Conservation (phyloP, 1,284 basidiomycete species). For the Austroboletus novae-zelandiae region DNA sequence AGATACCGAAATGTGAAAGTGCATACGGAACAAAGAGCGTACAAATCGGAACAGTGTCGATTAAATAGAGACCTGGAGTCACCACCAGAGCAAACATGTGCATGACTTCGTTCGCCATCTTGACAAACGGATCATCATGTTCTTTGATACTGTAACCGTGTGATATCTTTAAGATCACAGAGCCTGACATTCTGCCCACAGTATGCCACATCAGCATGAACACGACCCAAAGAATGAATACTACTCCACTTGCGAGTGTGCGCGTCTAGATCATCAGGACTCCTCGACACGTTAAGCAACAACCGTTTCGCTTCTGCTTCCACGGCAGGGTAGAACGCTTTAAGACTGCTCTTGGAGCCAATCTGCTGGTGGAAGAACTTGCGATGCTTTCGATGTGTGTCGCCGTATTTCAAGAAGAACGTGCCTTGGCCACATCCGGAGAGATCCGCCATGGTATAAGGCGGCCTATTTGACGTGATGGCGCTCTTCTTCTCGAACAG, state of each 20-base stretch:
- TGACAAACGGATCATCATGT: not conserved
- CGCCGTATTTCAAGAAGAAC: conserved; percentile 22
- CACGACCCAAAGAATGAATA: too few relatives aligned
- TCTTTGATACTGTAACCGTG: conserved; percentile 6
- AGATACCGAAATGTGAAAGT: not conserved
- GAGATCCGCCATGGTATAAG: conserved; percentile 20
- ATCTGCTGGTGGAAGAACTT: conserved; percentile 21
- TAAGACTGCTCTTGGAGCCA: conserved; percentile 15
- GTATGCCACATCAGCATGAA: not conserved
- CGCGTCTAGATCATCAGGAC: too few relatives aligned
- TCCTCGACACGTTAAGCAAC: conserved; percentile 14
- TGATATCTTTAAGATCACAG: conserved; percentile 15
- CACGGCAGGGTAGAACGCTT: conserved; percentile 8
- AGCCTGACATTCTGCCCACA: conserved; percentile 1
- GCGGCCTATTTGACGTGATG: conserved; percentile 18
- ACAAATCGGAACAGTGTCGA: conserved; percentile 22
- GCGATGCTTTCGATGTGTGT: conserved; percentile 15
- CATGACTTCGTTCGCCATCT: conserved; percentile 18
- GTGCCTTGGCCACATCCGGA: conserved; percentile 23
- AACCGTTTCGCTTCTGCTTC: conserved; percentile 6
- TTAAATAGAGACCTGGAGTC: conserved; percentile 10
- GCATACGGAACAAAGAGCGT: conserved; percentile 19
- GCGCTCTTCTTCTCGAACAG: conserved; percentile 24
- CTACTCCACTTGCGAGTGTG: too few relatives aligned
- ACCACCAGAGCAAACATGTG: conserved; percentile 10